These are phyloP conservation scores for Lablab purpureus DNA, from an alignment of 306 rosid genomes.

Conservation along the genomic window DNA sequence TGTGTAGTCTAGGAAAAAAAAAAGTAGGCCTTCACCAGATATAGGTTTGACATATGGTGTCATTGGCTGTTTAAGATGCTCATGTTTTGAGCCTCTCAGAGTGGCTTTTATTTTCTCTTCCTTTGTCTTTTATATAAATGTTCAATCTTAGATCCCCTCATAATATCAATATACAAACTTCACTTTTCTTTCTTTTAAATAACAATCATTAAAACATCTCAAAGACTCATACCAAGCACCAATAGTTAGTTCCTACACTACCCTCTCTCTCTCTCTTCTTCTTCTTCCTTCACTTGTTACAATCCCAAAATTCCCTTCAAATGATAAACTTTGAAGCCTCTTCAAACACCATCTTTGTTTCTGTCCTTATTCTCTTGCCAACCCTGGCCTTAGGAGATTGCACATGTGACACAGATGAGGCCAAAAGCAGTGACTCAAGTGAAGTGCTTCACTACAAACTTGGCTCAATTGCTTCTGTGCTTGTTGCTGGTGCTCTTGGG, in stretches of 20 bases:
- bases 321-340: slow-evolving; percentile 21
- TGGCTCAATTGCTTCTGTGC: slow-evolving; percentile 68
- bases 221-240: slow-evolving; percentile 8
- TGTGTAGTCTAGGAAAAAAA: background rate
- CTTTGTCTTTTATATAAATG: slow-evolving; percentile 21
- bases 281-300: background rate
- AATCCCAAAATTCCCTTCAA: background rate
- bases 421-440: slow-evolving; percentile 10
- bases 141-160: slow-evolving; percentile 6
- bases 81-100: slow-evolving; percentile 52
- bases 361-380: slow-evolving; percentile 43
- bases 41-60: slow-evolving; percentile 11
- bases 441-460: slow-evolving; percentile 60
- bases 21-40: background rate
- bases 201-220: slow-evolving; percentile 12
- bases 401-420: slow-evolving; percentile 44
- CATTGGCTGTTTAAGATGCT: slow-evolving; percentile 50
- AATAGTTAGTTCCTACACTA: background rate
- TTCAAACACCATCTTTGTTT: slow-evolving; percentile 38
- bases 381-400: slow-evolving; percentile 45
- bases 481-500: slow-evolving; percentile 72
- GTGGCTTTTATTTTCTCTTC: slow-evolving; percentile 48
- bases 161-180: background rate
- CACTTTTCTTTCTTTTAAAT: slow-evolving; percentile 25
- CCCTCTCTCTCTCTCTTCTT: too few species aligned